Conservation (phyloP, 108 stramenopile genomes). For the Hondaea fermentalgiana region DNA sequence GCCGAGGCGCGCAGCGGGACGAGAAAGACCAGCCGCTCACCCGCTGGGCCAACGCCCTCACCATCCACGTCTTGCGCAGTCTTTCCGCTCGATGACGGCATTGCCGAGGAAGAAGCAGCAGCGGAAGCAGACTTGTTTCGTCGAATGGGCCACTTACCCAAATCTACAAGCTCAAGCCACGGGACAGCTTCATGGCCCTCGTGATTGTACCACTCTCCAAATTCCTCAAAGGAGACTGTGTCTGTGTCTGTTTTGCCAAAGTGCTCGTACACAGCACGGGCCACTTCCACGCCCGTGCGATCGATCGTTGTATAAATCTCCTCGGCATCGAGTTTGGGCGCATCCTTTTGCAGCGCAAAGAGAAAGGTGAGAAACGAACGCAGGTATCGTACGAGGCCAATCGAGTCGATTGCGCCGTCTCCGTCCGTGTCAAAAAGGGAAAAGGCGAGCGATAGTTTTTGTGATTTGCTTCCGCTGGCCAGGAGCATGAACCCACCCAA, state of each 20-base stretch:
- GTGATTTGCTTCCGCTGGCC: constrained; percentile 41
- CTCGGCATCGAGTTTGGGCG: neutral
- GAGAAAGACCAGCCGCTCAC: neutral
- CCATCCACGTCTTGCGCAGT: too few relatives aligned
- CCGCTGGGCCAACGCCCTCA: neutral
- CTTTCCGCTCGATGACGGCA: too few relatives aligned
- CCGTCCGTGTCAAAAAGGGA: constrained; percentile 36
- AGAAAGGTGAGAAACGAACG: constrained; percentile 25
- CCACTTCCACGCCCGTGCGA: neutral
- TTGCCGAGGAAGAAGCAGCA: too few relatives aligned
- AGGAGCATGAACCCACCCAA: constrained; percentile 34
- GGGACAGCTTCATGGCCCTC: constrained; percentile 78
- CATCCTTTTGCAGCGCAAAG: neutral
- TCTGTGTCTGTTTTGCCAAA: neutral
- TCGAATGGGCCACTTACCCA: constrained; percentile 71
- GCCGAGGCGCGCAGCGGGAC: neutral
- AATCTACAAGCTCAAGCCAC: constrained; percentile 87
- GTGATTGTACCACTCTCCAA: constrained; percentile 77
- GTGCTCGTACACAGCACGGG: neutral
- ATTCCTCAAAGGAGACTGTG: constrained; percentile 35
- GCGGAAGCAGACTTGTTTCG: too few relatives aligned
- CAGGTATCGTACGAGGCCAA: constrained; percentile 35
- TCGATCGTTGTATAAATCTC: constrained; percentile 18
- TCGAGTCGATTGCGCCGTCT: constrained; percentile 25
- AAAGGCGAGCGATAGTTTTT: constrained; percentile 41